A percentile compares a stretch with the other conserved stretches of the same genome.
Conservation (phyloP, 2,329 filamentous ascomycete species). For the Sarocladium kiliense region DNA sequence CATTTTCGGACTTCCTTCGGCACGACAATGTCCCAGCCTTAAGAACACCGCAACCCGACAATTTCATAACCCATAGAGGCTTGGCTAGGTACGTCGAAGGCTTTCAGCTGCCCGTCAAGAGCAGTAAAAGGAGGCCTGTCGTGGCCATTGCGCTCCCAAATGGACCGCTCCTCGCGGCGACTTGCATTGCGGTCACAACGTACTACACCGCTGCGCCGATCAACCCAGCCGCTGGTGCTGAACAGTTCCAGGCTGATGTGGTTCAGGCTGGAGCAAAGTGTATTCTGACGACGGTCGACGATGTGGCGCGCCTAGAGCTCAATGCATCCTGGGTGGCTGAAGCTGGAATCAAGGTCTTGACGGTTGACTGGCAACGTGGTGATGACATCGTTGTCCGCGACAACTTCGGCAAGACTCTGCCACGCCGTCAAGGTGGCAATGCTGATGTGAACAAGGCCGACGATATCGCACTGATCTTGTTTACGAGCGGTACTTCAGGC, state of each 20-base stretch:
- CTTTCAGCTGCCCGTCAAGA: constrained; percentile 24
- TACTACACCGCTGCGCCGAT: constrained; percentile 49
- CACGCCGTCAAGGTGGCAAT: constrained; percentile 11
- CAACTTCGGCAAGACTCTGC: constrained; percentile 13
- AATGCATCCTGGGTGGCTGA: constrained; percentile 21
- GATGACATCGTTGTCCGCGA: constrained; percentile 28
- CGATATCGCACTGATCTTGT: constrained; percentile 46
- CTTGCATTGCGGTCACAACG: constrained; percentile 41
- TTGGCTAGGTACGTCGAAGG: constrained; percentile 25
- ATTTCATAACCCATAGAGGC: constrained; percentile 25
- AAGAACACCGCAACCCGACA: constrained; percentile 17
- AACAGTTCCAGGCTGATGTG: constrained; percentile 47
- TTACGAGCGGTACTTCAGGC: constrained; percentile 53
- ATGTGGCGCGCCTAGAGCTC: constrained; percentile 35
- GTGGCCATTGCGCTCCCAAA: constrained; percentile 49
- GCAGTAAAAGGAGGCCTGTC: constrained; percentile 29
- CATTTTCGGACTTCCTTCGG: constrained; percentile 32
- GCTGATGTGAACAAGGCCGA: constrained; percentile 32
- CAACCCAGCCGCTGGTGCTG: constrained; percentile 40
- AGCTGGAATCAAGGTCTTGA: constrained; percentile 31
- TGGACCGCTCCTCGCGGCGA: constrained; percentile 46
- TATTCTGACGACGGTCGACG: constrained; percentile 38
- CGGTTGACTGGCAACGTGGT: constrained; percentile 30
- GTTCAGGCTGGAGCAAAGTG: constrained; percentile 39
- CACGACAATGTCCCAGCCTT: constrained; percentile 22